phyloP scores from a whole-genome alignment of 331 rosid genomes.

The Pyrus hybrid region DNA sequence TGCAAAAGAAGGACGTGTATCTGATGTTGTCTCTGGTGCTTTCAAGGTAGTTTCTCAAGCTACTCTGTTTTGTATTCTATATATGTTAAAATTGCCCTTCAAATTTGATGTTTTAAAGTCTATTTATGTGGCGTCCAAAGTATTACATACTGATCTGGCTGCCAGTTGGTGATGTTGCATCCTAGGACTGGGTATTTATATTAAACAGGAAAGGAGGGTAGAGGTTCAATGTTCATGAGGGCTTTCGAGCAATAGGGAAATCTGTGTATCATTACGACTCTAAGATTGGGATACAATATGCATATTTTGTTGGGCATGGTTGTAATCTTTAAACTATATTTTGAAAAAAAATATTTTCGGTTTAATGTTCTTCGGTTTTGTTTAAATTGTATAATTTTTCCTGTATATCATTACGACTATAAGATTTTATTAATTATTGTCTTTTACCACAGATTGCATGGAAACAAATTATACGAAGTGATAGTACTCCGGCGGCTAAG shows the following conservation, averaged over 20 bases:
- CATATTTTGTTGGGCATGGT: background rate
- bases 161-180: background rate
- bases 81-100: background rate
- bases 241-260: background rate
- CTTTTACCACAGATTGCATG: slow-evolving; percentile 43
- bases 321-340: background rate
- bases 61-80: background rate
- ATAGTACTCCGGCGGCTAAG: slow-evolving; percentile 38
- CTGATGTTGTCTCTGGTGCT: slow-evolving; percentile 68
- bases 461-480: slow-evolving; percentile 46
- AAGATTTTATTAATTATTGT: background rate
- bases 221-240: background rate
- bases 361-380: background rate
- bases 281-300: background rate
- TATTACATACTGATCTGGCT: background rate
- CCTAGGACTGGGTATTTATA: background rate
- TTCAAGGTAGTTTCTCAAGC: slow-evolving; percentile 48
- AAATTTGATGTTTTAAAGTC: background rate
- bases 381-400: background rate
- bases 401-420: background rate
- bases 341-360: background rate
- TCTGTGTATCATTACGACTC: background rate
- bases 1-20: slow-evolving; percentile 74
- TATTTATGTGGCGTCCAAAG: background rate
- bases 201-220: background rate